These are phyloP conservation scores for Backusella sp. DNA, from an alignment of 192 early-diverging fungal genomes.

Conservation along the genomic window DNA sequence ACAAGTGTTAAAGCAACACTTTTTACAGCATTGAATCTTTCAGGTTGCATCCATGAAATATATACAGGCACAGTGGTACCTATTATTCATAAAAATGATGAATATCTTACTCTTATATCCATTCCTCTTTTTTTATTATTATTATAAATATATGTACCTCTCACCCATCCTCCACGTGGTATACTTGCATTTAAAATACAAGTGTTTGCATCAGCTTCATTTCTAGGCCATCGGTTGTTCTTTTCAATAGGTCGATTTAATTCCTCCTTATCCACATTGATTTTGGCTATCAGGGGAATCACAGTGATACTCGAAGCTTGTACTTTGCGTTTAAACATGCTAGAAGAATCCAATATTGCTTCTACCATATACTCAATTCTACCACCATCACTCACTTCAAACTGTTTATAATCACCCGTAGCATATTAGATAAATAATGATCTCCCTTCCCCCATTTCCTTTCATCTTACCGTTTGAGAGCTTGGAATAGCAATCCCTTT, in stretches of 20 bases:
- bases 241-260: neutral
- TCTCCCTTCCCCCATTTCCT: neutral
- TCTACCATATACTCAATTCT: slow-evolving; percentile 9
- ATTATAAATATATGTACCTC: neutral
- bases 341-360: neutral
- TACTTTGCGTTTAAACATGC: neutral
- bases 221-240: slow-evolving; percentile 2
- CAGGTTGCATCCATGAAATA: neutral
- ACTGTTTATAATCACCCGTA: neutral
- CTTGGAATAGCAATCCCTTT: neutral
- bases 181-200: neutral
- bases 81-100: neutral
- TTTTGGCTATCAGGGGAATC: neutral
- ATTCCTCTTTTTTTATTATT: neutral
- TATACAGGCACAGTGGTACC: neutral
- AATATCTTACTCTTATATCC: neutral
- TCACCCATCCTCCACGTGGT: neutral
- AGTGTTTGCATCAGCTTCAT: slow-evolving; percentile 5
- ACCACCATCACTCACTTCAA: slow-evolving; percentile 1
- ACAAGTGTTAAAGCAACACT: neutral
- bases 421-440: neutral
- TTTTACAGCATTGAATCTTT: neutral
- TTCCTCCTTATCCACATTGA: slow-evolving; percentile 2
- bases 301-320: neutral
- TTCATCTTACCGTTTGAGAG: neutral